These are phyloP conservation scores for Globisporangium okanoganense DNA, from an alignment of 352 stramenopile species.

Conservation along the genomic window DNA sequence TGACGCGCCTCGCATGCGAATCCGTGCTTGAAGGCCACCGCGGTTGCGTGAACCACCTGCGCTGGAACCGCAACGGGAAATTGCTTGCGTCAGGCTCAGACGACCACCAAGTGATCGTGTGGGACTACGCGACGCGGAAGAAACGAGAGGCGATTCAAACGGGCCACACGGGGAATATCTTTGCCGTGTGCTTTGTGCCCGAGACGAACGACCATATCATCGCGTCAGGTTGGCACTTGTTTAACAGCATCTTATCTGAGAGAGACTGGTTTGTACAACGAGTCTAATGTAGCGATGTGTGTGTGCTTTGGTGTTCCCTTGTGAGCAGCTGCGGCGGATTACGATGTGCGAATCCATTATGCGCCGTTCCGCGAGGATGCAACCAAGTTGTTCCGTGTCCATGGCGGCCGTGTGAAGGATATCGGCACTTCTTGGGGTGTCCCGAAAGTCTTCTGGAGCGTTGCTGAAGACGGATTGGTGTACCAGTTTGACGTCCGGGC, in stretches of 20 bases:
- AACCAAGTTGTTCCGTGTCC: slow-evolving; percentile 65
- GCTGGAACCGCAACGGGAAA: slow-evolving; percentile 69
- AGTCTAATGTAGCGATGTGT: neutral
- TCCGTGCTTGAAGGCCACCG: slow-evolving; percentile 47
- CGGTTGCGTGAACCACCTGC: slow-evolving; percentile 85
- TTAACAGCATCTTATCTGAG: neutral
- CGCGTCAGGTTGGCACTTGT: slow-evolving; percentile 29
- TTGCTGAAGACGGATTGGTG: slow-evolving; percentile 79
- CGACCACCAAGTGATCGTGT: slow-evolving; percentile 76
- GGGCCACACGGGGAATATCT: slow-evolving; percentile 83
- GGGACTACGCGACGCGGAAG: slow-evolving; percentile 65
- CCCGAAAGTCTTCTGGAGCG: slow-evolving; percentile 83
- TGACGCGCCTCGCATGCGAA: slow-evolving; percentile 57
- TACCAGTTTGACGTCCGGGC: slow-evolving; percentile 80
- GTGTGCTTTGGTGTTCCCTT: neutral
- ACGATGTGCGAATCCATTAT: slow-evolving; percentile 84
- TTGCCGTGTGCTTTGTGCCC: slow-evolving; percentile 84
- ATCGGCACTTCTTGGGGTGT: slow-evolving; percentile 60
- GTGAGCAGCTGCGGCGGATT: slow-evolving; percentile 59
- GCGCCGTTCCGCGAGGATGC: slow-evolving; percentile 64
- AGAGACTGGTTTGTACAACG: too few relatives aligned
- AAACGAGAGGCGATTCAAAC: slow-evolving; percentile 59
- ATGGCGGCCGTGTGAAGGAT: slow-evolving; percentile 80
- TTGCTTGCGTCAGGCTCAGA: slow-evolving; percentile 81
- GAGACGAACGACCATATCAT: slow-evolving; percentile 78